These are phyloP conservation scores for Botryotinia calthae DNA, from an alignment of 2,329 filamentous ascomycete species.

Conservation along the genomic window DNA sequence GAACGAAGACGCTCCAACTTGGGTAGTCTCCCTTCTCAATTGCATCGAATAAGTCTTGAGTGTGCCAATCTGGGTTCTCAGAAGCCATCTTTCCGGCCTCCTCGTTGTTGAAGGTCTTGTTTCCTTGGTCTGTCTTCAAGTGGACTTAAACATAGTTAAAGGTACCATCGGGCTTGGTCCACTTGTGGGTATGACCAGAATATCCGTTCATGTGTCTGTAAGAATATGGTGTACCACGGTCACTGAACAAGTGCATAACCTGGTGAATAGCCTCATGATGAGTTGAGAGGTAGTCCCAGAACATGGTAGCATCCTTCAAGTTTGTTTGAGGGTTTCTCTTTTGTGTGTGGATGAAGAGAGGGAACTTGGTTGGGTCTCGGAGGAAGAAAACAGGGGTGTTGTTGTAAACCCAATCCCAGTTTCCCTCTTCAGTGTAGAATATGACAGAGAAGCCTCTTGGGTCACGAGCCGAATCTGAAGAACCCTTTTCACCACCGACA, in stretches of 20 bases:
- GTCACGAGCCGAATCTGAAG: conserved; percentile 65
- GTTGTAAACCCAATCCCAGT: conserved; percentile 71
- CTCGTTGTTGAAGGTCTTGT: conserved; percentile 56
- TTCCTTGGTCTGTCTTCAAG: conserved; percentile 61
- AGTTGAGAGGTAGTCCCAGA: conserved; percentile 51
- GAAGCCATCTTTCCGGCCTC: conserved; percentile 54
- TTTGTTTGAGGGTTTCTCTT: conserved; percentile 73
- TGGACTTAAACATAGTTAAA: conserved; percentile 67
- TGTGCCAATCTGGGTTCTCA: conserved; percentile 61
- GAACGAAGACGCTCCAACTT: conserved; percentile 62
- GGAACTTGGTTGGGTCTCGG: conserved; percentile 71
- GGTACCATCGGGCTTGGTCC: conserved; percentile 61
- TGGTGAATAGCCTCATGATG: conserved; percentile 63
- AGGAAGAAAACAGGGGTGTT: conserved; percentile 79
- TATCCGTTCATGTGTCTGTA: conserved; percentile 68
- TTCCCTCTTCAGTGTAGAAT: conserved; percentile 69
- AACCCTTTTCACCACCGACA: conserved; percentile 68
- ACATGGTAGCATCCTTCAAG: conserved; percentile 58
- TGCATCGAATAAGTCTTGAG: conserved; percentile 61
- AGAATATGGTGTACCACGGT: conserved; percentile 63
- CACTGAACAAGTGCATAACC: conserved; percentile 64
- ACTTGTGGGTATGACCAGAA: conserved; percentile 65
- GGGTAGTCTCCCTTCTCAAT: conserved; percentile 61
- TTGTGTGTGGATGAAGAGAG: conserved; percentile 73
- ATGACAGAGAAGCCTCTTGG: conserved; percentile 68